Percentiles rank a stretch among this genome's conserved stretches.
Evolutionary conservation across 2,329 filamentous ascomycete genomes (phyloP).

Genomic region (Monilinia polystroma): DNA sequence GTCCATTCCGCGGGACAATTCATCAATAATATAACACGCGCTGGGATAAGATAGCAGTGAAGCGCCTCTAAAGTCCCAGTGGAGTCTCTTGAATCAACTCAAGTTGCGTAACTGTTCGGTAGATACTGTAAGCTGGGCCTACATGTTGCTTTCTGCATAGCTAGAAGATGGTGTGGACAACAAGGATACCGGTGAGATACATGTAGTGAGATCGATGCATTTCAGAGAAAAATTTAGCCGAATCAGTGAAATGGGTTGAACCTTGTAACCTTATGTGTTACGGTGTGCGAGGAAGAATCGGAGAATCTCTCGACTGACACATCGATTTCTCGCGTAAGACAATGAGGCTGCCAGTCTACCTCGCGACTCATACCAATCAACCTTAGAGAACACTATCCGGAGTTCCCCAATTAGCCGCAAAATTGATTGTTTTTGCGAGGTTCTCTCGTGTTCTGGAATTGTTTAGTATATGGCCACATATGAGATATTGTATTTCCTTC

Average conservation of each 20-base stretch:
- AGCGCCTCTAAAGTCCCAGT: background rate
- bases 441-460: background rate
- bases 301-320: background rate
- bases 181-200: background rate
- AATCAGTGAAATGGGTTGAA: background rate
- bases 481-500: background rate
- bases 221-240: background rate
- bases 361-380: no score
- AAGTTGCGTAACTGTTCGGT: background rate
- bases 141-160: background rate
- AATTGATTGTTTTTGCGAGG: background rate
- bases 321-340: background rate
- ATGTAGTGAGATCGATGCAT: no score
- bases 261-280: background rate
- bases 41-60: background rate
- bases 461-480: background rate
- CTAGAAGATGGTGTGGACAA: background rate
- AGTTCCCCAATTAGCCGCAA: slow-evolving; percentile 1
- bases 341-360: background rate
- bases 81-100: no score
- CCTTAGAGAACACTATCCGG: background rate
- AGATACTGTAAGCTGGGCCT: background rate
- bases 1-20: background rate
- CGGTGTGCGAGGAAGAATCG: background rate
- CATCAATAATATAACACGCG: background rate